Percentiles rank a stretch among this genome's conserved stretches.
Conservation (phyloP, 148 eudicot species). For the Pouteria glomerata region DNA sequence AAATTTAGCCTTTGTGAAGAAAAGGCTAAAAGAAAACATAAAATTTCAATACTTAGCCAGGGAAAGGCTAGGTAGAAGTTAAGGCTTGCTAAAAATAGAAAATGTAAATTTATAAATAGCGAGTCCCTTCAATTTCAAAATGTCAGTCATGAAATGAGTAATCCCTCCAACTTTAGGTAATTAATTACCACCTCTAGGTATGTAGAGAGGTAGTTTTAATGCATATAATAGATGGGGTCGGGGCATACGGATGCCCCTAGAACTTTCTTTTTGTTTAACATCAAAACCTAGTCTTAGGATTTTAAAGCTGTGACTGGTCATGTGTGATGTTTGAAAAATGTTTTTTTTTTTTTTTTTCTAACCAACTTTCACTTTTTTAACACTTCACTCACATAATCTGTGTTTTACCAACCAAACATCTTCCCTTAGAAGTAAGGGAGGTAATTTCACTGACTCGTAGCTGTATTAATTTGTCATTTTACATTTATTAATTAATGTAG, state of each 20-base stretch:
- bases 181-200: conserved; percentile 3
- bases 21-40: conserved; percentile 21
- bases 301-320: conserved; percentile 36
- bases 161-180: conserved; percentile 12
- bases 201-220: conserved; percentile 19
- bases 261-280: conserved; percentile 7
- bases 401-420: conserved; percentile 18
- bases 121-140: conserved; percentile 13
- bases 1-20: conserved; percentile 24
- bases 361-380: conserved; percentile 9
- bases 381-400: conserved; percentile 10
- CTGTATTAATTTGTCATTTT: conserved; percentile 16
- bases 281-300: conserved; percentile 33
- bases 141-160: conserved; percentile 20
- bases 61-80: conserved; percentile 12
- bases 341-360: too few species aligned
- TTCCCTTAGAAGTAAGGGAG: conserved; percentile 26
- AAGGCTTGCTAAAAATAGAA: conserved; percentile 16
- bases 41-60: not conserved
- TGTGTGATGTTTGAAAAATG: too few species aligned
- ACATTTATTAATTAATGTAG: too few species aligned
- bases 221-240: too few species aligned
- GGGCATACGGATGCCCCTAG: conserved; percentile 30
- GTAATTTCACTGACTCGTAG: not conserved
- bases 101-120: conserved; percentile 17